Evolutionary conservation across 805 yeast genomes (phyloP), one percentile per base, ranked within the genome.

Genomic region (Torulaspora microellipsoides): DNA sequence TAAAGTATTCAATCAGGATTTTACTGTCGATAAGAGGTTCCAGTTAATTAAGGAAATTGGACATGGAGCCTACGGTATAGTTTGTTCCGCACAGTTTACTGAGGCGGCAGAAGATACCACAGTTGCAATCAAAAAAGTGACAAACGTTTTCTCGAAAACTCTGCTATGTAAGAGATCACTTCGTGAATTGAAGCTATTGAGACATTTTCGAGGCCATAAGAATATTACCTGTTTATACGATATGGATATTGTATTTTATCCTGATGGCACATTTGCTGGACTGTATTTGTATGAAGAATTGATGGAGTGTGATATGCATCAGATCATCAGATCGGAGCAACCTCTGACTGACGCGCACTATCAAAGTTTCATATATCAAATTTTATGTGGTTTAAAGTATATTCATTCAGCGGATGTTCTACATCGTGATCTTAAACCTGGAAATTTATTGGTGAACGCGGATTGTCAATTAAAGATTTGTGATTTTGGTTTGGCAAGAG

Each of bases 301-400:
- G 56, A 93, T 93, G 98, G 98, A 91, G 65, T 91, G 98, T 67
- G 99, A 93, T 65, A 83, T 93, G 88, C 96, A 91, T 66, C 98
- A 91, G 65, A 93, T 93, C 58, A 91, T 93, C 50, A 77, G 95
- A 54, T 85, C 96, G 9, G 91, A 90, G 15, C 98, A 93, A 65
- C 85, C 95, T 0, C 72, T 93, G 52, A 87, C 96, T 1, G 98
- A 93, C 62, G 87, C 90, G 27, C 99, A 93, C 65, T 90, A 86
- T 65, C 99, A 93, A 68, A 81, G 87, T 49, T 93, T 93, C 59
- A 76, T 87, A 13, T 93, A 93, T 63, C 98, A 91, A 68, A 85
- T 86, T 27, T 71, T 91, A 46, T 89, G 96, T 56, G 99, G 97
- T 5, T 69, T 91, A 53, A 81, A 83, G 56, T 91, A 88, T 63